Evolutionary conservation across 176 grass and related monocot genomes (phyloP).

Genomic region (sorghum (Sorghum bicolor)): Sorghum_bicolor_NCBIv3 NC_012874.2:1910001-1910500

Average conservation of each 20-base stretch:
- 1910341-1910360: background rate
- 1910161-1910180: background rate
- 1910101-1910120: background rate
- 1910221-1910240: background rate
- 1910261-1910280: background rate
- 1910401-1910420: constrained; percentile 4
- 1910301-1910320: background rate
- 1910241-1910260: background rate
- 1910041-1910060: background rate
- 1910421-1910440: constrained; percentile 16
- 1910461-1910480: constrained; percentile 38
- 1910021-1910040: background rate
- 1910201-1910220: background rate
- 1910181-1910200: background rate
- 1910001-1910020: background rate
- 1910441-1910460: constrained; percentile 13
- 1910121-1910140: background rate
- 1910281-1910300: background rate
- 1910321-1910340: background rate
- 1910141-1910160: background rate
- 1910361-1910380: background rate
- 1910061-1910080: background rate
- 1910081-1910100: background rate
- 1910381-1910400: background rate
- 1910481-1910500: constrained; percentile 8